Base-by-base conservation (phyloP, 2,329 filamentous ascomycete species). In the Xylariaceae sp. region DNA sequence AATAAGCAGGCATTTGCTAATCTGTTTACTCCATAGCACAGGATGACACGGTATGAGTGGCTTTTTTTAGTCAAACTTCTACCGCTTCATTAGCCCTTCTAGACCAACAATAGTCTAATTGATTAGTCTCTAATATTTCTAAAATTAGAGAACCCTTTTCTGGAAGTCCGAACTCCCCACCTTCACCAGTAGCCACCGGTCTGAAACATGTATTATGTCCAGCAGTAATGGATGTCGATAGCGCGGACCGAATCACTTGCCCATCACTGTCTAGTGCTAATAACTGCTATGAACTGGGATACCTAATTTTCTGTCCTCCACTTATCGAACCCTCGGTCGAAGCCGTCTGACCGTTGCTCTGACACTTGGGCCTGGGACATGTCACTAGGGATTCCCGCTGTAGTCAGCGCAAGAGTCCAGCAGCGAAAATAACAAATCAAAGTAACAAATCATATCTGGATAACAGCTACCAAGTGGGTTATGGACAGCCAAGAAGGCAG, bases 371-470 rank as follows among this genome's bases (percentile, higher is more conserved):
- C n/a, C n/a, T n/a, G n/a, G n/a, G n/a, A n/a, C n/a, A n/a, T n/a
- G n/a, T n/a, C n/a, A n/a, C n/a, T n/a, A n/a, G n/a, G n/a, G n/a
- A 28, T 33, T 57, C 34, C 54, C 43, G 51, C 26, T 50, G 56
- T 55, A 58, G 56, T 58, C 56, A 58, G 56, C 56, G 55, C 6
- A 9, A 7, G 16, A 17, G n/a, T n/a, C 56, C 56, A 51, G 56
- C 56, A 58, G 41, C n/a, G n/a, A 4, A 14, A 57, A 58, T 58
- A 50, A 58, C 56, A 58, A 58, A 58, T 58, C 46, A n/a, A 26
- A 21, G 31, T 58, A 55, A 58, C 51, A 44, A 58, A 58, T 58
- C 51, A 51, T 24, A 19, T 9, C 7, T 24, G 28, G 9, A 34
- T 55, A 16, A 48, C 12, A 7, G 56, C 28, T 23, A 34, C 24